Evolutionary conservation across 148 eudicot genomes (phyloP).

Genomic region (Rhododendron griersonianum): DNA sequence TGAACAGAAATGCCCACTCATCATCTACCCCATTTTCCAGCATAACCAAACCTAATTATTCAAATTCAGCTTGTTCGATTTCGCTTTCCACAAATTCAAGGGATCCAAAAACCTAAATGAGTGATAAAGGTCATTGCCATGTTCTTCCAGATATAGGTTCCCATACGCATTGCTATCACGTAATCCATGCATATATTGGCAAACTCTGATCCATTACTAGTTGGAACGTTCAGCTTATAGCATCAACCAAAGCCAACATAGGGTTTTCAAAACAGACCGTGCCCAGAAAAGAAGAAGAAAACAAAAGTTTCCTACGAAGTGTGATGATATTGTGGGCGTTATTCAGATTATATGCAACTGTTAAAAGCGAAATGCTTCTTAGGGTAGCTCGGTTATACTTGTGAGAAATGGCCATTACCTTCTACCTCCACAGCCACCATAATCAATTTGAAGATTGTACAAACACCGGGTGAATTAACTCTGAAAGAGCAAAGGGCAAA

Average conservation of each 20-base stretch:
- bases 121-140: not conserved
- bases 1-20: not conserved
- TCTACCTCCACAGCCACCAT: not conserved
- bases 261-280: no score
- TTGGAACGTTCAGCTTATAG: not conserved
- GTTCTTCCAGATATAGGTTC: not conserved
- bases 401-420: not conserved
- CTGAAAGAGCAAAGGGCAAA: not conserved
- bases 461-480: not conserved
- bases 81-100: not conserved
- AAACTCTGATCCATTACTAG: not conserved
- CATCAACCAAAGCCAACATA: not conserved
- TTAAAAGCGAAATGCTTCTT: not conserved
- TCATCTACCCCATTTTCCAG: not conserved
- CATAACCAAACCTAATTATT: no score
- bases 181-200: not conserved
- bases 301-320: not conserved
- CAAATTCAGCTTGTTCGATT: not conserved
- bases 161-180: not conserved
- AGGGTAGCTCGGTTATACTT: not conserved
- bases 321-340: not conserved
- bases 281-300: no score
- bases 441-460: not conserved
- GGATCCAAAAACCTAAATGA: not conserved
- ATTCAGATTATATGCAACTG: not conserved